phyloP scores from a whole-genome alignment of 2,329 filamentous ascomycete species.

The Thelonectria rubi region DNA sequence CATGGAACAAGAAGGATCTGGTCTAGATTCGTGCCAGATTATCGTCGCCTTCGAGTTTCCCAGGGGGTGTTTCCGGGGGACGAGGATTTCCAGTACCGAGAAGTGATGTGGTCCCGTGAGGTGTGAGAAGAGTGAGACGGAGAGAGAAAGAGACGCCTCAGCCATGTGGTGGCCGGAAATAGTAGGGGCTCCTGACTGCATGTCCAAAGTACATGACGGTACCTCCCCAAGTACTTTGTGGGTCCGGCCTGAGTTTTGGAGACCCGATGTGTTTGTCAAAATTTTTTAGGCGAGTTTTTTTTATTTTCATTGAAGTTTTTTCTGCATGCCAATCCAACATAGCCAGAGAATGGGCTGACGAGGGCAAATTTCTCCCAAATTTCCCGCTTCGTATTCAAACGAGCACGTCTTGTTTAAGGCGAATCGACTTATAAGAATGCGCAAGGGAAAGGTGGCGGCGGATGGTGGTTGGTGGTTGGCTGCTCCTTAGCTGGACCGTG shows the following conservation, averaged over 20 bases:
- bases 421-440: conserved; percentile 25
- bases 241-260: not conserved
- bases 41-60: conserved; percentile 8
- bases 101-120: conserved; percentile 29
- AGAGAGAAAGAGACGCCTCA: conserved; percentile 11
- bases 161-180: conserved; percentile 41
- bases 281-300: not conserved
- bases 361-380: conserved; percentile 1
- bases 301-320: not conserved
- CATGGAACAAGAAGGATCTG: conserved; percentile 14
- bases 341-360: conserved; percentile 6
- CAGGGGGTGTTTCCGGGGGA: conserved; percentile 16
- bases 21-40: conserved; percentile 25
- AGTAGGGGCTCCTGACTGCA: conserved; percentile 15
- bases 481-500: conserved; percentile 17
- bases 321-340: not conserved
- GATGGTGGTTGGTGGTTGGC: conserved; percentile 12
- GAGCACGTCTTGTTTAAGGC: not conserved
- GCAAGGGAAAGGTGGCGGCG: conserved; percentile 13
- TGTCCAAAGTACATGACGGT: conserved; percentile 10
- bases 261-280: not conserved
- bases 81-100: conserved; percentile 24
- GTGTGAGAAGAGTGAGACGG: conserved; percentile 16
- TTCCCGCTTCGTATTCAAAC: not conserved
- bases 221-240: conserved; percentile 3